Percentiles rank a stretch among this genome's conserved stretches.
These are phyloP conservation scores for Termitomyces sp. DNA, from an alignment of 768 basidiomycete species.

Conservation along the genomic window DNA sequence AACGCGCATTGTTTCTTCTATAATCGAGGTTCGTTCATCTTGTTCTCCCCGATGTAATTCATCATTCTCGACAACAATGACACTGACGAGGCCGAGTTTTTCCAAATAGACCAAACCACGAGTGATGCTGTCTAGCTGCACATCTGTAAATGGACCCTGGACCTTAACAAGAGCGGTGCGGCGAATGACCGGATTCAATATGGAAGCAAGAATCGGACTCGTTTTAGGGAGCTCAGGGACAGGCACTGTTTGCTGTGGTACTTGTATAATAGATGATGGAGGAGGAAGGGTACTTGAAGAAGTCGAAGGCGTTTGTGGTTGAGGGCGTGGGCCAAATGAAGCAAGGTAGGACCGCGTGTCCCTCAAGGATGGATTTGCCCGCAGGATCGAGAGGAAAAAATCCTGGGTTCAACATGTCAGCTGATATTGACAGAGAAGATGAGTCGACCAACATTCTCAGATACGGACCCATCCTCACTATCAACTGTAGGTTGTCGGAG, in stretches of 20 bases:
- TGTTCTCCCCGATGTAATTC: constrained; percentile 60
- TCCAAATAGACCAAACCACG: constrained; percentile 93
- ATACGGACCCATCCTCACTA: constrained; percentile 31
- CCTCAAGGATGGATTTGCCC: constrained; percentile 85
- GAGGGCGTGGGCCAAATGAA: constrained; percentile 75
- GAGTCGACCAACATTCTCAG: constrained; percentile 44
- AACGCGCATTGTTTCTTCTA: constrained; percentile 83
- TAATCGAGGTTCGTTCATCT: constrained; percentile 58
- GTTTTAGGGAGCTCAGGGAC: constrained; percentile 32
- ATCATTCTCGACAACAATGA: constrained; percentile 93
- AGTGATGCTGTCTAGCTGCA: constrained; percentile 90
- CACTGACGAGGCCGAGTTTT: constrained; percentile 91
- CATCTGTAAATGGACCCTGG: constrained; percentile 91
- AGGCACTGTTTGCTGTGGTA: constrained; percentile 28
- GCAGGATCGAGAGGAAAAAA: constrained; percentile 91
- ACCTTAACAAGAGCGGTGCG: constrained; percentile 95
- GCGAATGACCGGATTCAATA: constrained; percentile 76
- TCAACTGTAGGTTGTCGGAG: constrained; percentile 28
- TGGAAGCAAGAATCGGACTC: constrained; percentile 60
- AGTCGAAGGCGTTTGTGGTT: constrained; percentile 22
- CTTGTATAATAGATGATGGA: constrained; percentile 21
- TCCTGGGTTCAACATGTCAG: constrained; percentile 49
- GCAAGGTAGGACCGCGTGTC: constrained; percentile 89
- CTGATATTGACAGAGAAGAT: constrained; percentile 5
- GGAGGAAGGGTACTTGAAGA: constrained; percentile 19